Percentiles rank a stretch among this genome's conserved stretches.
Conservation (phyloP, 192 early-diverging fungal species). For the Gaertneriomyces semiglobifer region DNA sequence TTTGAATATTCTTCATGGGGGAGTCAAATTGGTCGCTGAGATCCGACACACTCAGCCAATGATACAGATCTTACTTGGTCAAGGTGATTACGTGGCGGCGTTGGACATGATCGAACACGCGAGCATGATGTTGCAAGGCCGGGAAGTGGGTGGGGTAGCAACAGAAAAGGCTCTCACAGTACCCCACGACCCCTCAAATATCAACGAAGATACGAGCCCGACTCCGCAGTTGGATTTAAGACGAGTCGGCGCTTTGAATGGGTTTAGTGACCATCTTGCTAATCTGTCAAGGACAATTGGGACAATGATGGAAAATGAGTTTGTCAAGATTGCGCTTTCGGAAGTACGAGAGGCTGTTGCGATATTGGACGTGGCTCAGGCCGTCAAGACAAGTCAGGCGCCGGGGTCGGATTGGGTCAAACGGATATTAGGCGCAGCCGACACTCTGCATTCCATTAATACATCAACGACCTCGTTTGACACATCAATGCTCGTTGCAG, state of each 20-base stretch:
- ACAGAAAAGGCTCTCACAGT: too few species aligned
- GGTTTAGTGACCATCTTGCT: constrained; percentile 59
- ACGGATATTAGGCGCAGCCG: constrained; percentile 33
- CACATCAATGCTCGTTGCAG: constrained; percentile 14
- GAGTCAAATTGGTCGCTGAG: constrained; percentile 69
- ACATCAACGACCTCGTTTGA: constrained; percentile 23
- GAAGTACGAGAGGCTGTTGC: constrained; percentile 59
- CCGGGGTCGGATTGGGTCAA: constrained; percentile 29
- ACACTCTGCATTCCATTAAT: constrained; percentile 11
- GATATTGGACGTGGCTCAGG: constrained; percentile 36
- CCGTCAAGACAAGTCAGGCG: constrained; percentile 22
- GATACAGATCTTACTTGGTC: constrained; percentile 75
- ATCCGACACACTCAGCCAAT: constrained; percentile 76
- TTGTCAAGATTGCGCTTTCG: constrained; percentile 57
- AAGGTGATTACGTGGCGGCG: constrained; percentile 84
- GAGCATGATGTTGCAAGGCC: constrained; percentile 52
- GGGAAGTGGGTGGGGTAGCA: constrained; percentile 35
- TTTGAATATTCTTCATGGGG: constrained; percentile 62
- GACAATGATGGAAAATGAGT: constrained; percentile 72
- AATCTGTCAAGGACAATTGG: constrained; percentile 65
- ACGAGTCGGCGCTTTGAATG: constrained; percentile 53
- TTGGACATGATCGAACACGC: constrained; percentile 86
- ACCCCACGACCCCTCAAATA: not conserved
- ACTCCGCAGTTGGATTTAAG: constrained; percentile 54
- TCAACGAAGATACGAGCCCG: constrained; percentile 24